Percentiles rank a stretch among this genome's conserved stretches.
These are phyloP conservation scores for Kwoniella dendrophila DNA, from an alignment of 768 basidiomycete genomes.

Conservation along the genomic window DNA sequence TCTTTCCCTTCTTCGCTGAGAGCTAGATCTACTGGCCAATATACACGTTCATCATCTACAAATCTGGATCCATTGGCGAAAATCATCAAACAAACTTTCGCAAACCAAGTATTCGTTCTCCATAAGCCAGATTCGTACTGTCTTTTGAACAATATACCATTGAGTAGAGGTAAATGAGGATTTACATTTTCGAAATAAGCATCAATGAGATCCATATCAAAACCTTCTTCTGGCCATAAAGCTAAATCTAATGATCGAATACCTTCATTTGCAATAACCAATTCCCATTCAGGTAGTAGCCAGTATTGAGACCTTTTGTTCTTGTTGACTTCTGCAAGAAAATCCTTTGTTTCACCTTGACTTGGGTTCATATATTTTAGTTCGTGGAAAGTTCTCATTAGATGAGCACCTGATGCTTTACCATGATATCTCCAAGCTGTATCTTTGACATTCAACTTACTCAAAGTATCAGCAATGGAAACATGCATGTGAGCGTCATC, in stretches of 20 bases:
- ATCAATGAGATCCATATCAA: constrained; percentile 63
- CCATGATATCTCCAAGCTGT: constrained; percentile 51
- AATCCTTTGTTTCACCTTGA: constrained; percentile 3
- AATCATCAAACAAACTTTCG: constrained; percentile 64
- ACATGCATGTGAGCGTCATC: constrained; percentile 33
- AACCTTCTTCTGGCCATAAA: constrained; percentile 66
- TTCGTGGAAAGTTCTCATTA: constrained; percentile 43
- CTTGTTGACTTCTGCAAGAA: constrained; percentile 33
- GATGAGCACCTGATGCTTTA: constrained; percentile 50
- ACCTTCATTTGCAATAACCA: constrained; percentile 45
- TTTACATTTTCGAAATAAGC: constrained; percentile 69
- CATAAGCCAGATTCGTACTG: constrained; percentile 62
- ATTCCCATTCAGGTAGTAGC: constrained; percentile 55
- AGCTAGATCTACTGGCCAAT: constrained; percentile 43
- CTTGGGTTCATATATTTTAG: constrained; percentile 35
- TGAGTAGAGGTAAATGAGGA: constrained; percentile 68
- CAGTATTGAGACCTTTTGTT: constrained; percentile 54
- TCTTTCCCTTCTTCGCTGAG: constrained; percentile 43
- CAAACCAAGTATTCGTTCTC: constrained; percentile 61
- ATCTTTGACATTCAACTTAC: constrained; percentile 35
- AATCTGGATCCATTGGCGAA: constrained; percentile 69
- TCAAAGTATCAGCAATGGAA: constrained; percentile 31
- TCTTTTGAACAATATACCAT: constrained; percentile 69
- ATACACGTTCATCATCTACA: constrained; percentile 66
- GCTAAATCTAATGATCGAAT: constrained; percentile 40